Conservation (phyloP, 176 grass and related monocot species). For the Ampelocalamus luodianensis region DNA sequence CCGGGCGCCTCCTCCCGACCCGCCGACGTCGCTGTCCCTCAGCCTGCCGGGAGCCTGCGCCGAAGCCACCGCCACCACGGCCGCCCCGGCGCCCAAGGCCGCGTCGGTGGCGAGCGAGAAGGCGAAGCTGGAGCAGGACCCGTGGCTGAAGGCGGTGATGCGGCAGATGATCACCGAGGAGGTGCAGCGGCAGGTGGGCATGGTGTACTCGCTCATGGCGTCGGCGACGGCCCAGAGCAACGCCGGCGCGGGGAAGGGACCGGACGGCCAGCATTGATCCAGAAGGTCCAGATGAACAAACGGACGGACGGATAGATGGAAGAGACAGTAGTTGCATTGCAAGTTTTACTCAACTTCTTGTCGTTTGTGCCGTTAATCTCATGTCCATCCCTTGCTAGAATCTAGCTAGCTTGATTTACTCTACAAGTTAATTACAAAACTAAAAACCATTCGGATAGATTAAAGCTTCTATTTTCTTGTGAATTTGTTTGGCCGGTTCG, state of each 20-base stretch:
- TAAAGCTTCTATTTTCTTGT: neutral
- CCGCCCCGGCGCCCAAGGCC: neutral
- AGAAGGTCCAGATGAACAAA: neutral
- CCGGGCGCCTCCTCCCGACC: constrained; percentile 27
- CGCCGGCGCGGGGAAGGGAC: neutral
- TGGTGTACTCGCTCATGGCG: constrained; percentile 27
- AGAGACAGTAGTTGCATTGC: neutral
- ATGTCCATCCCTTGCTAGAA: neutral
- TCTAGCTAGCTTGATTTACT: neutral
- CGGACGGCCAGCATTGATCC: constrained; percentile 13
- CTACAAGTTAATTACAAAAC: neutral
- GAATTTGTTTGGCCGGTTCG: constrained; percentile 6
- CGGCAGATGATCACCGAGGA: constrained; percentile 73
- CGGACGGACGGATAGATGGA: neutral
- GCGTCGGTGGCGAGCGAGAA: constrained; percentile 20
- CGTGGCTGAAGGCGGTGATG: constrained; percentile 42
- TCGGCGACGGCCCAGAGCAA: neutral
- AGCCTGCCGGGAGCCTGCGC: constrained; percentile 47
- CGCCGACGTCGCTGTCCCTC: constrained; percentile 69
- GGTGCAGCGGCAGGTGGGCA: constrained; percentile 61
- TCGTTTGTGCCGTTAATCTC: neutral
- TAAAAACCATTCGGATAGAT: neutral
- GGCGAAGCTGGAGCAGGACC: constrained; percentile 36
- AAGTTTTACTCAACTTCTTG: neutral
- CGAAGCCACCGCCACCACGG: neutral